phyloP scores from a whole-genome alignment of 2,329 filamentous ascomycete genomes.

The Neonectria neomacrospora region DNA sequence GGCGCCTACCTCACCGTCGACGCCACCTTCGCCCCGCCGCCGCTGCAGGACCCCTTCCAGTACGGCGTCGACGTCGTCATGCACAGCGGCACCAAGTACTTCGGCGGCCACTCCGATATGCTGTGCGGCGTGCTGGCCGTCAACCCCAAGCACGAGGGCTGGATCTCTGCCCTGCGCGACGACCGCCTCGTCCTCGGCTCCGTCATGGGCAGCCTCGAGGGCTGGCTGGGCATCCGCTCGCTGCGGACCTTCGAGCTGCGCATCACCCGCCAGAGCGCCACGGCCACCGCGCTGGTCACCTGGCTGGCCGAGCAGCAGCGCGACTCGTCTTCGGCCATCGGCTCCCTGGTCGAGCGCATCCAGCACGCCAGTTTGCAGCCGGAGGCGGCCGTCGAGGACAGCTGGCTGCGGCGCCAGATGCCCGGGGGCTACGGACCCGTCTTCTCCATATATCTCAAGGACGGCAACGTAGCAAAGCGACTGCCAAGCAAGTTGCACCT shows the following conservation, averaged over 20 bases:
- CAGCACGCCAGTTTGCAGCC: conserved; percentile 84
- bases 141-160: conserved; percentile 62
- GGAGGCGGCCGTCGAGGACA: conserved; percentile 63
- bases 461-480: conserved; percentile 68
- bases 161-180: conserved; percentile 68
- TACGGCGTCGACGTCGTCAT: conserved; percentile 87
- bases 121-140: conserved; percentile 86
- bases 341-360: conserved; percentile 68
- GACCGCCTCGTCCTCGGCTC: conserved; percentile 84
- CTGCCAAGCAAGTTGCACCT: conserved; percentile 82
- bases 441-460: conserved; percentile 77
- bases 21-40: conserved; percentile 91
- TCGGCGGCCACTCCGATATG: conserved; percentile 95
- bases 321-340: conserved; percentile 55
- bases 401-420: conserved; percentile 90
- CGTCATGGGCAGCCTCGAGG: conserved; percentile 90
- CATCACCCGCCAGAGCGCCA: conserved; percentile 79
- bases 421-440: conserved; percentile 90
- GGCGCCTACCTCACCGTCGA: conserved; percentile 87
- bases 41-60: conserved; percentile 84
- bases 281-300: conserved; percentile 73
- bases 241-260: conserved; percentile 87
- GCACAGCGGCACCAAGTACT: conserved; percentile 96
- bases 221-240: conserved; percentile 90
- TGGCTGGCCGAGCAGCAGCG: conserved; percentile 72